Conservation (phyloP, 805 yeast species). For the Kodamaea leandrae region DNA sequence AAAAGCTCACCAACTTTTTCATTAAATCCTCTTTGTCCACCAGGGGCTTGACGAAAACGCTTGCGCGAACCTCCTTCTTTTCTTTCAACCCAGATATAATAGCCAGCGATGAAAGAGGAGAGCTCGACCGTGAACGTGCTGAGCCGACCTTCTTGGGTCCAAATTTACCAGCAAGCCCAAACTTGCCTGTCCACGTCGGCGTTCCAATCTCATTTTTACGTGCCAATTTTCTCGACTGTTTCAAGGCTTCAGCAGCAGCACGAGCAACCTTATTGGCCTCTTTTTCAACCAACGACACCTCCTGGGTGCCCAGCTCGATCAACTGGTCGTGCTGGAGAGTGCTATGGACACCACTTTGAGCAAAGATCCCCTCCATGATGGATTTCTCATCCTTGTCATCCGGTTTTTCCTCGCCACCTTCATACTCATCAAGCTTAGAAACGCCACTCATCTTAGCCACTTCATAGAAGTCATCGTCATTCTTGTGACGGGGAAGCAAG, state of each 20-base stretch:
- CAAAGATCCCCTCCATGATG: conserved; percentile 72
- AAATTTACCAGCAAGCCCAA: conserved; percentile 76
- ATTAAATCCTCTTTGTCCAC: conserved; percentile 24
- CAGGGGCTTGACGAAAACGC: conserved; percentile 15
- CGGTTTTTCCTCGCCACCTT: conserved; percentile 35
- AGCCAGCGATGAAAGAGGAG: conserved; percentile 41
- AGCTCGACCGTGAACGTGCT: not conserved
- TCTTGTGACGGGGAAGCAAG: conserved; percentile 31
- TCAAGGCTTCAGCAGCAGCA: conserved; percentile 54
- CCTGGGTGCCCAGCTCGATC: conserved; percentile 54
- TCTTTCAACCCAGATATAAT: conserved; percentile 49
- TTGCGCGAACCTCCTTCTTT: conserved; percentile 35
- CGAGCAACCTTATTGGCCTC: conserved; percentile 62
- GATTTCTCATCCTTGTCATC: conserved; percentile 35
- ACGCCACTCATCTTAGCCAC: conserved; percentile 71
- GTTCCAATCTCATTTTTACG: conserved; percentile 56
- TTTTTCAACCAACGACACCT: conserved; percentile 51
- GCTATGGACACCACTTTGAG: conserved; percentile 69
- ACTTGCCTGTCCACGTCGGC: conserved; percentile 96
- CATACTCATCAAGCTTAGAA: conserved; percentile 63
- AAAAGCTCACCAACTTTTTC: conserved; percentile 37
- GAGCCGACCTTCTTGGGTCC: conserved; percentile 21
- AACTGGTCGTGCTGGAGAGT: conserved; percentile 78
- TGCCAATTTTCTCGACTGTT: conserved; percentile 57
- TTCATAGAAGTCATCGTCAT: conserved; percentile 64